Base-by-base conservation (phyloP, 345 rosid species). In the Lepidium africanum region DNA sequence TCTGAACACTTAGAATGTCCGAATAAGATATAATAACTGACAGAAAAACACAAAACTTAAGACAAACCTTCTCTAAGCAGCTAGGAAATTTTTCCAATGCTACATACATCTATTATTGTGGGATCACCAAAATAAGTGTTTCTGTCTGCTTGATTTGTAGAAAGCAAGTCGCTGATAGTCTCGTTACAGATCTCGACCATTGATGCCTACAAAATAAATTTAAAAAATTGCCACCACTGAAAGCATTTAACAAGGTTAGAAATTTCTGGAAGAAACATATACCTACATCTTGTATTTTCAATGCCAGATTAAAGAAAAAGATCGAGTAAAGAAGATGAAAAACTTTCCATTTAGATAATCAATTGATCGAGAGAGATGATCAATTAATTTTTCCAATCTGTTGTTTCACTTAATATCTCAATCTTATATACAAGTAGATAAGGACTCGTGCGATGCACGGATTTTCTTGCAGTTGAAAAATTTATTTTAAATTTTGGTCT, bases 231-330 rank as follows among this genome's bases (percentile, higher is more conserved):
- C 17, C 12, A 19, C 21, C 21, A 50, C 23, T n/a, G 11, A 37
- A 12, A 65, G 63, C 15, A 45, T 38, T 3, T 15, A 39, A 27
- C 37, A 55, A 21, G 23, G 23, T 21, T 21, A 21, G 23, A 21
- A 21, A 21, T 51, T 11, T n/a, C 36, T 6, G 38, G 41, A 2
- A 46, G 12, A 25, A 57, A 17, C 23, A 14, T 45, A 19, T 52
- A 88, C 97, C 92, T 91, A 93, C 92, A 91, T 81, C 72, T 79
- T 87, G 69, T 84, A 88, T 73, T 81, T 88, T 96, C 97, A 91
- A n/a, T n/a, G n/a, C n/a, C n/a, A n/a, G n/a, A n/a, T n/a, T n/a
- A n/a, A n/a, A n/a, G n/a, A n/a, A n/a, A n/a, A n/a, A n/a, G n/a
- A n/a, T n/a, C n/a, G n/a, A n/a, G n/a, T n/a, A n/a, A n/a, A n/a